phyloP scores from a whole-genome alignment of 176 grass and related monocot species.

The Tillandsia leiboldiana region DNA sequence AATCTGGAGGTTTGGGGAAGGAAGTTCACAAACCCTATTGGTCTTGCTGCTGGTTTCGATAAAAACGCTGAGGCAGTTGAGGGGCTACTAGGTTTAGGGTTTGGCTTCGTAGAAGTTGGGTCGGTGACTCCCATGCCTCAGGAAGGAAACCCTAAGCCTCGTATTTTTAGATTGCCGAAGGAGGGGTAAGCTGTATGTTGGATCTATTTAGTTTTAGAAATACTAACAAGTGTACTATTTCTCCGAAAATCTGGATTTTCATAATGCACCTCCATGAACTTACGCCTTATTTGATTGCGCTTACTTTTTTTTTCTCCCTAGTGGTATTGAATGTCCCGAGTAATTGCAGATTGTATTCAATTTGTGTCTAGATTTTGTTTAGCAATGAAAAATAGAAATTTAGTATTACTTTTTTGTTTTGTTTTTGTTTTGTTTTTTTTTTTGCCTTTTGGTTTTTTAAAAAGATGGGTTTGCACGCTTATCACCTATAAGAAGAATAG shows the following conservation, averaged over 20 bases:
- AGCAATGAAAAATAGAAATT: too few species aligned
- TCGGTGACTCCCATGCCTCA: slow-evolving; percentile 91
- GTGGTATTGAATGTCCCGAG: too few species aligned
- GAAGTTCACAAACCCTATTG: slow-evolving; percentile 84
- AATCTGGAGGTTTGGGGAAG: slow-evolving; percentile 74
- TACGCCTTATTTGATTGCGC: too few species aligned
- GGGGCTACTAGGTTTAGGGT: slow-evolving; percentile 74
- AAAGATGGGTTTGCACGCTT: too few species aligned
- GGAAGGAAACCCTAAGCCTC: slow-evolving; percentile 94
- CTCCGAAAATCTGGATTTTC: background rate
- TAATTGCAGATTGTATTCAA: too few species aligned
- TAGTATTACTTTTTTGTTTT: too few species aligned
- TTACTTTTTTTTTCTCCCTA: too few species aligned
- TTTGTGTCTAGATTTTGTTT: too few species aligned
- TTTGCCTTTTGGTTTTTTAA: too few species aligned
- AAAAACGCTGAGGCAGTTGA: slow-evolving; percentile 96
- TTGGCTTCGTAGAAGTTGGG: slow-evolving; percentile 98
- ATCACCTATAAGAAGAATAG: too few species aligned
- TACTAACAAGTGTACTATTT: background rate
- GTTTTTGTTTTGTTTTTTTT: too few species aligned
- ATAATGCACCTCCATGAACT: background rate
- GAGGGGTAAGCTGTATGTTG: slow-evolving; percentile 48
- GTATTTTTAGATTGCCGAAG: slow-evolving; percentile 68
- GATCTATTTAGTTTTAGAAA: background rate
- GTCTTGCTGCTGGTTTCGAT: slow-evolving; percentile 94